Conservation (phyloP, 345 rosid species). For the Diplotaxis tenuifolia region DNA sequence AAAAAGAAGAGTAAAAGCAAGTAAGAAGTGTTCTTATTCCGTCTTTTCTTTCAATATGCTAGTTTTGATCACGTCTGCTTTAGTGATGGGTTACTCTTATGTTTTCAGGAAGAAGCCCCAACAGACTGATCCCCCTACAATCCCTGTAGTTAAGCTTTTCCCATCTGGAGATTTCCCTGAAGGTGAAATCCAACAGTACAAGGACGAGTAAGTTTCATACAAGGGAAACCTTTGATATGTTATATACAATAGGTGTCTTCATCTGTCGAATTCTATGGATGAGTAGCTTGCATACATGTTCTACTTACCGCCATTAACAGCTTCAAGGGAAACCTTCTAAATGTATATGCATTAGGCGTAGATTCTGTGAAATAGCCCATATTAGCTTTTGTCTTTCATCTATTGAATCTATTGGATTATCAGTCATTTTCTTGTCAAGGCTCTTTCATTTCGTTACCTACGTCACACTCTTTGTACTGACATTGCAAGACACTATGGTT, state of each 20-base stretch:
- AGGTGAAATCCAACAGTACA: slow-evolving; percentile 96
- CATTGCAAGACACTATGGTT: neutral
- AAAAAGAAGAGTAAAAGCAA: slow-evolving; percentile 87
- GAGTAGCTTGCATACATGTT: too few relatives aligned
- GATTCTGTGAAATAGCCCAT: neutral
- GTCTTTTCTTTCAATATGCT: neutral
- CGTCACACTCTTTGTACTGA: neutral
- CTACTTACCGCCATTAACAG: too few relatives aligned
- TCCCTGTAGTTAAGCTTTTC: slow-evolving; percentile 70
- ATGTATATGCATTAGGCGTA: neutral
- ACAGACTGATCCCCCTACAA: slow-evolving; percentile 89
- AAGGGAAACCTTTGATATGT: too few relatives aligned
- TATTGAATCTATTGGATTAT: slow-evolving; percentile 3
- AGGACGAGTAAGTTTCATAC: slow-evolving; percentile 72
- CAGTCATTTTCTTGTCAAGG: neutral
- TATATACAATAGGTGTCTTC: too few relatives aligned
- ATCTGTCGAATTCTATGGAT: too few relatives aligned
- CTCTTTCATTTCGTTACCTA: neutral
- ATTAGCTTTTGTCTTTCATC: neutral
- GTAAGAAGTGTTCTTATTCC: slow-evolving; percentile 42
- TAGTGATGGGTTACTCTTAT: slow-evolving; percentile 13
- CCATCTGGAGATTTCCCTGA: slow-evolving; percentile 92
- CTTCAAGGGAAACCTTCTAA: too few relatives aligned
- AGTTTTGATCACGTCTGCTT: slow-evolving; percentile 4
- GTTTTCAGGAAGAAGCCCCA: slow-evolving; percentile 64